Evolutionary conservation across 1,139 yeast species (phyloP), one percentile per base, ranked within the genome.

Genomic region (Wickerhamomyces sp.): DNA sequence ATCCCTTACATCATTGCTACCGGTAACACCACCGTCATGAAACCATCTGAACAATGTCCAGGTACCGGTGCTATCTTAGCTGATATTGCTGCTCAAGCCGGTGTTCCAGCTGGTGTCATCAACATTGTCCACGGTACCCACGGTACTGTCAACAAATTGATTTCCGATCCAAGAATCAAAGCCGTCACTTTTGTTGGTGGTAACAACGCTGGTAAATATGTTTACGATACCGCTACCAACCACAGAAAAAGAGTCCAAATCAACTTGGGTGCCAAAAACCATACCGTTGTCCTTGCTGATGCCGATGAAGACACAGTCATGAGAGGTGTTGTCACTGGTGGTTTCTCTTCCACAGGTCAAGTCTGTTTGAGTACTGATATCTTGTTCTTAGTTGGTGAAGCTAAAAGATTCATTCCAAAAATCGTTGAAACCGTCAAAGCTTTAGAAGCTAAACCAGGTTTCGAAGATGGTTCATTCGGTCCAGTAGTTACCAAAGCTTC

Each of bases 41-140:
- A 85, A 68, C 94, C 94, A 13, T 79, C 88, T 27, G 94, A 85
- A 70, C 70, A 89, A 53, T 81, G 78, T 50, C 94, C 94, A 13
- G 93, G 91, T 45, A 88, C 91, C 8, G 85, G 91, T 37, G 70
- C 86, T 73, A 75, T 84, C 58, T 75, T 85, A 53, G 89, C 90
- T 41, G 89, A 85, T 62, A 74, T 85, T 56, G 84, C 83, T 36
- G 75, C 76, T 40, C 76, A 84, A 66, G 91, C 93, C 34, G 94
- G 94, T 45, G 82, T 80, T 36, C 94, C 94, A 41, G 76, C 84
- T 10, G 93, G 93, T 44, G 88, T 82, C 35, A 68, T 84, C 56
- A 84, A 82, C 66, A 72, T 84, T 55, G 83, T 85, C 43, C 94
- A 85, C 61, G 94, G 94, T 52, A 77, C 79, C 57, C 86, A 84